A percentile compares a stretch with the other conserved stretches of the same genome.
Evolutionary conservation across 306 rosid species (phyloP).

Genomic region (Cucurbita argyrosperma): DNA sequence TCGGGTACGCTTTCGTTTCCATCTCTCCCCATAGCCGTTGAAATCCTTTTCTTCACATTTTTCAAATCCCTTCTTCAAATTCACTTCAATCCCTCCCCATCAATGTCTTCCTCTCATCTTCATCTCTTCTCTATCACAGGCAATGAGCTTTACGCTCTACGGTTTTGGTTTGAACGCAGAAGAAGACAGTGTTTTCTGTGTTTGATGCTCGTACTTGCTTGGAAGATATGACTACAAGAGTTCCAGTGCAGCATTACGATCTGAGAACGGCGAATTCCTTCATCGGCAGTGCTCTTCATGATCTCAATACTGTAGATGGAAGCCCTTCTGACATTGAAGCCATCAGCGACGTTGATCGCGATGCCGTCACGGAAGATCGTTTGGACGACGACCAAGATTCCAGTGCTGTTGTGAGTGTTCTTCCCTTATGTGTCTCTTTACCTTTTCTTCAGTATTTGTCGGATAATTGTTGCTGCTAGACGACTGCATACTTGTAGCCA

Average conservation of each 20-base stretch:
- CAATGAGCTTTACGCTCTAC: not conserved
- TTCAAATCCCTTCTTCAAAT: not conserved
- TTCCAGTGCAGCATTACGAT: conserved; percentile 81
- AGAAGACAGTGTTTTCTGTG: not conserved
- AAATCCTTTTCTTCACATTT: not conserved
- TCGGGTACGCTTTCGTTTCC: not conserved
- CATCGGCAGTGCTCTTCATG: conserved; percentile 74
- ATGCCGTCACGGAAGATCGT: conserved; percentile 36
- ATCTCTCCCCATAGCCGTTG: not conserved
- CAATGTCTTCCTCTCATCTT: conserved; percentile 10
- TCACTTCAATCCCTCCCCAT: not conserved
- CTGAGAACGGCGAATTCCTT: conserved; percentile 67
- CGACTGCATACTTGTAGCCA: not conserved
- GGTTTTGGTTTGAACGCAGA: not conserved
- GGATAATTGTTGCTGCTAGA: not conserved
- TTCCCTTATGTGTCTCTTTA: not conserved
- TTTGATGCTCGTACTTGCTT: not conserved
- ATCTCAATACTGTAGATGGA: conserved; percentile 58
- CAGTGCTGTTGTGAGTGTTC: conserved; percentile 36
- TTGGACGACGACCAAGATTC: conserved; percentile 37
- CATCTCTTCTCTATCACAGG: conserved; percentile 7
- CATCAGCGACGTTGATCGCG: conserved; percentile 31
- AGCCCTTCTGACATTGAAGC: conserved; percentile 43
- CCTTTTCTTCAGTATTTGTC: not conserved
- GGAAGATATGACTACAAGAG: conserved; percentile 52